These are phyloP conservation scores for Fusarium sp. DNA, from an alignment of 2,329 filamentous ascomycete genomes.

Conservation along the genomic window DNA sequence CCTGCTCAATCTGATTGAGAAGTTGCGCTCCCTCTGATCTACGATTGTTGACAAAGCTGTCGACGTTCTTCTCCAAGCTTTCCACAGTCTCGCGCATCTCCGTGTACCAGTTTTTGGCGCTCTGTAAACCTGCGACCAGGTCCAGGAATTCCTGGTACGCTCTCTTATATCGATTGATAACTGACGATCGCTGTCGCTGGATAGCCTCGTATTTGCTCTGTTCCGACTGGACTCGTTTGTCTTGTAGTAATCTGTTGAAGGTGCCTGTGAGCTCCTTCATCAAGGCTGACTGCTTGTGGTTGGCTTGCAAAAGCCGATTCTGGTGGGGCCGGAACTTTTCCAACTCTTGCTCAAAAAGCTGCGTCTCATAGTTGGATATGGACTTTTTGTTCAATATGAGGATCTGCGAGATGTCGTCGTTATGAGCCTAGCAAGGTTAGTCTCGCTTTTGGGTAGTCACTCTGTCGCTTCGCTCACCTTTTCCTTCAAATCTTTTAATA, in stretches of 20 bases:
- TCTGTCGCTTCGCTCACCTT: slow-evolving; percentile 73
- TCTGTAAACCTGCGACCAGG: slow-evolving; percentile 84
- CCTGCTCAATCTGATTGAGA: slow-evolving; percentile 87
- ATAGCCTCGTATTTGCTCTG: slow-evolving; percentile 95
- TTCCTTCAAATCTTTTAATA: slow-evolving; percentile 96
- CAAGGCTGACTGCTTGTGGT: slow-evolving; percentile 92
- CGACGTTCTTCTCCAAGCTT: slow-evolving; percentile 94
- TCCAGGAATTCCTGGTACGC: slow-evolving; percentile 94
- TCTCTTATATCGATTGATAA: slow-evolving; percentile 89
- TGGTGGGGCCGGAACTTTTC: slow-evolving; percentile 97
- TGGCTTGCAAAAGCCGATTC: slow-evolving; percentile 89
- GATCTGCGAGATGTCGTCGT: slow-evolving; percentile 97
- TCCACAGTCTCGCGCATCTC: slow-evolving; percentile 97
- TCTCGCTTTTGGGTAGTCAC: neutral
- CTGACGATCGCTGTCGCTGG: slow-evolving; percentile 82
- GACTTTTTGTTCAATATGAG: slow-evolving; percentile 98
- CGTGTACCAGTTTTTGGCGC: slow-evolving; percentile 92
- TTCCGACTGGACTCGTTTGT: slow-evolving; percentile 92
- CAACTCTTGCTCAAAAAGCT: slow-evolving; percentile 95
- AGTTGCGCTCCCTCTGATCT: slow-evolving; percentile 91
- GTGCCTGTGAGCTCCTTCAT: slow-evolving; percentile 94
- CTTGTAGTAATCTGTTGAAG: slow-evolving; percentile 90
- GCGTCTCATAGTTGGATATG: slow-evolving; percentile 89
- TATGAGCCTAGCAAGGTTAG: slow-evolving; percentile 77
- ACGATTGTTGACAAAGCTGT: slow-evolving; percentile 95